Conservation (phyloP, 352 stramenopile species). For the Globisporangium carolinianum region DNA sequence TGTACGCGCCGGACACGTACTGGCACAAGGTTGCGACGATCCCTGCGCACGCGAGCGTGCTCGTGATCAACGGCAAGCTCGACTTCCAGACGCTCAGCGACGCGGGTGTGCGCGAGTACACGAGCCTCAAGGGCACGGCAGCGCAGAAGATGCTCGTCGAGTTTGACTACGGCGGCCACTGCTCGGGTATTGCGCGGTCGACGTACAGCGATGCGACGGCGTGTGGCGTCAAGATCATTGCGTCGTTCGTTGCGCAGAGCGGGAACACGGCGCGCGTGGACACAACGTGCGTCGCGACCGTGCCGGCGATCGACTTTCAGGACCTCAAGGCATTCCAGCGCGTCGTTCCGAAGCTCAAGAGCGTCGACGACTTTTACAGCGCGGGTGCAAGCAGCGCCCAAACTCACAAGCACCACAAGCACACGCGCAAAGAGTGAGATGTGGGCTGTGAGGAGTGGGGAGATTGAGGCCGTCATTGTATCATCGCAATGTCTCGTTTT, state of each 20-base stretch:
- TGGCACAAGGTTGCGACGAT: conserved; percentile 15
- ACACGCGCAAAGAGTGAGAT: background rate
- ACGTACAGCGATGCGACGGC: background rate
- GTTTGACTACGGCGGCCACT: conserved; percentile 21
- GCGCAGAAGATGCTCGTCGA: conserved; percentile 12
- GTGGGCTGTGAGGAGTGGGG: no score
- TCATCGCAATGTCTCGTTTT: background rate
- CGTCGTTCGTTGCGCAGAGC: conserved; percentile 10
- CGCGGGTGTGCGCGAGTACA: conserved; percentile 3
- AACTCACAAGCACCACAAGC: no score
- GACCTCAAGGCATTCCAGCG: conserved; percentile 1
- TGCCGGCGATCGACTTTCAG: conserved; percentile 5
- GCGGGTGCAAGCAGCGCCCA: no score
- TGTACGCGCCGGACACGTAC: conserved; percentile 26
- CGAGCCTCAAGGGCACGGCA: conserved; percentile 9
- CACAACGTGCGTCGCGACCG: conserved; percentile 15
- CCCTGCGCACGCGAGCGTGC: conserved; percentile 10
- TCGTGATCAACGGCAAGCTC: conserved; percentile 22
- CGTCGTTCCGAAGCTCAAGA: background rate
- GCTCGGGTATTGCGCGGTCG: conserved; percentile 4
- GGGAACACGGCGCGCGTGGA: conserved; percentile 16
- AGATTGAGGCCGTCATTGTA: background rate
- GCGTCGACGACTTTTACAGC: conserved; percentile 15
- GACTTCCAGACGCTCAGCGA: conserved; percentile 13
- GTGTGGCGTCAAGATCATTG: conserved; percentile 17